These are phyloP conservation scores for Lodderomyces beijingensis DNA, from an alignment of 1,139 yeast genomes.

Conservation along the genomic window DNA sequence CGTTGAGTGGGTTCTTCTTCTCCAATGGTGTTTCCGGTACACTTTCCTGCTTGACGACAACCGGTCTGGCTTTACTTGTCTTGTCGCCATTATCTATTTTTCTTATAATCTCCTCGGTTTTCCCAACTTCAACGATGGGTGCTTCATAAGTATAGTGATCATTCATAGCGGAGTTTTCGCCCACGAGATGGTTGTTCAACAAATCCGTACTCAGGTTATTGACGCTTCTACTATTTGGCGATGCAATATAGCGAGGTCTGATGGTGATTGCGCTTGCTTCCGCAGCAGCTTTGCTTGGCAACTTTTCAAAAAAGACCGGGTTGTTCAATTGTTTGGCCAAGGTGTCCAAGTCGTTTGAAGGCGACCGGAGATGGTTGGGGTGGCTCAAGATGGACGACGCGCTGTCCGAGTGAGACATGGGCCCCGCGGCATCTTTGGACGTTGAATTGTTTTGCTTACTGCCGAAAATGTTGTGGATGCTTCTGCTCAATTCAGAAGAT, in stretches of 20 bases:
- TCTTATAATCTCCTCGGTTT: too few species aligned
- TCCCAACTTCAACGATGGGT: conserved; percentile 10
- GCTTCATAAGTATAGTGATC: conserved; percentile 32
- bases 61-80: background rate
- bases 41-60: background rate
- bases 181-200: conserved; percentile 17
- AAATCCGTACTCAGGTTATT: conserved; percentile 24
- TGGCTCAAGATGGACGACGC: background rate
- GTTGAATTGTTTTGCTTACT: background rate
- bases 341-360: conserved; percentile 23
- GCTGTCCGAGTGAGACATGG: background rate
- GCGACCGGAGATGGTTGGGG: conserved; percentile 10
- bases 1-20: conserved; percentile 4
- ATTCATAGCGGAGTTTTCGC: conserved; percentile 26
- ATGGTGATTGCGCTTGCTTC: conserved; percentile 15
- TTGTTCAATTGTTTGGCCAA: conserved; percentile 39
- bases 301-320: conserved; percentile 36
- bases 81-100: background rate
- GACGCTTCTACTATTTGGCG: conserved; percentile 3
- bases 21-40: background rate
- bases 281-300: conserved; percentile 32
- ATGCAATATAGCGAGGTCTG: conserved; percentile 12
- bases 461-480: background rate
- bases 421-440: background rate
- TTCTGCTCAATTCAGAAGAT: background rate